These are phyloP conservation scores for Leptographium lundbergii DNA, from an alignment of 2,329 filamentous ascomycete genomes.

Conservation along the genomic window DNA sequence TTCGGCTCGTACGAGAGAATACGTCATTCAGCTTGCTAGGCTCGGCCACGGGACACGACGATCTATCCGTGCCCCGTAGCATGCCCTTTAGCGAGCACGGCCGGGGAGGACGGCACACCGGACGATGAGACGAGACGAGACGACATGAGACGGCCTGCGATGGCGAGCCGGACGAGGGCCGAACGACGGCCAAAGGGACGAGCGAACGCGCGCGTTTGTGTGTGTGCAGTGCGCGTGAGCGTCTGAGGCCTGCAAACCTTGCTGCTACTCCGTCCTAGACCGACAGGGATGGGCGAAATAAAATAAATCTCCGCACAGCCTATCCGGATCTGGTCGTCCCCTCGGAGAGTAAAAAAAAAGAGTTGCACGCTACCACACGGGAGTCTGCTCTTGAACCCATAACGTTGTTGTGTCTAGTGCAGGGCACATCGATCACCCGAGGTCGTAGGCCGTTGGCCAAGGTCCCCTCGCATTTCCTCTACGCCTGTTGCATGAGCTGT, in stretches of 20 bases:
- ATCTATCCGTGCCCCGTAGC: too few species aligned
- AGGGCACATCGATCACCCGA: neutral
- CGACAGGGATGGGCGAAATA: neutral
- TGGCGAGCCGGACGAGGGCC: too few species aligned
- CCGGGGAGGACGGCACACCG: neutral
- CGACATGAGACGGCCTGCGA: neutral
- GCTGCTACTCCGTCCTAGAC: neutral
- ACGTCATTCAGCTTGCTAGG: neutral
- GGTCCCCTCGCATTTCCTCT: too few species aligned
- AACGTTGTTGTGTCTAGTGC: too few species aligned
- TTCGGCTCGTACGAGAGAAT: neutral
- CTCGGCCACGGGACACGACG: too few species aligned
- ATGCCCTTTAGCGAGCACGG: neutral
- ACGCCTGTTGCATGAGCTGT: too few species aligned
- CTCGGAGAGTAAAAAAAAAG: neutral
- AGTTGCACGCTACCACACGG: too few species aligned
- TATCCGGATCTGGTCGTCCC: neutral
- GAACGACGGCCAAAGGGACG: too few species aligned
- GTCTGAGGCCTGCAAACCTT: too few species aligned
- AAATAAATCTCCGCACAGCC: neutral
- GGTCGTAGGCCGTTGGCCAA: neutral
- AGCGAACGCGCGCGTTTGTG: too few species aligned
- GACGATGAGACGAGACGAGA: neutral
- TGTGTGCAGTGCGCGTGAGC: too few species aligned
- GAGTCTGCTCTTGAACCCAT: too few species aligned